A percentile compares a stretch with the other conserved stretches of the same genome.
Conservation (phyloP, 164 flowering plant species). For the Malania oleifera region DNA sequence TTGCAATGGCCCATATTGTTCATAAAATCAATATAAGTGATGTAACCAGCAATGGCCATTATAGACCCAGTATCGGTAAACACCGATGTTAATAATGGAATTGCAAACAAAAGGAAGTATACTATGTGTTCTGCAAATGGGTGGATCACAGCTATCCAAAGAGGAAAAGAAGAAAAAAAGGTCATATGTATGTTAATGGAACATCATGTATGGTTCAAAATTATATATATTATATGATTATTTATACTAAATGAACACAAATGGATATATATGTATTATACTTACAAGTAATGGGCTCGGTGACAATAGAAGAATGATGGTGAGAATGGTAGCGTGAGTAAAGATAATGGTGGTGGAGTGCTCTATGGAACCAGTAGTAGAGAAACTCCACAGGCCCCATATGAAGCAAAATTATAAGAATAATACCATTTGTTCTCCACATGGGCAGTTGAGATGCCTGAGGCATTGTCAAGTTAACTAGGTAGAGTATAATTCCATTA, state of each 20-base stretch:
- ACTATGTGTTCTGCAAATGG: conserved; percentile 36
- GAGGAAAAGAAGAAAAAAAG: too few relatives aligned
- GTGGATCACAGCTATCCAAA: conserved; percentile 38
- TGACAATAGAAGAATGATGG: conserved; percentile 42
- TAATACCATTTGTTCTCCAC: conserved; percentile 28
- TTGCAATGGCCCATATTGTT: conserved; percentile 42
- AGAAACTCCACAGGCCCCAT: conserved; percentile 34
- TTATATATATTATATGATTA: too few relatives aligned
- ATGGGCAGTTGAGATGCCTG: conserved; percentile 14
- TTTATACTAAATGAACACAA: too few relatives aligned
- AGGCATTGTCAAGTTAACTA: not conserved
- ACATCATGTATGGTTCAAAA: too few relatives aligned
- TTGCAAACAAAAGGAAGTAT: conserved; percentile 24
- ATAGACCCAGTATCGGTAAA: conserved; percentile 13
- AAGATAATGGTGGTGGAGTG: conserved; percentile 39
- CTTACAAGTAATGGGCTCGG: conserved; percentile 41
- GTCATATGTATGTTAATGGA: too few relatives aligned
- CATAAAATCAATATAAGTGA: conserved; percentile 34
- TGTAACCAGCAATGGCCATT: conserved; percentile 15
- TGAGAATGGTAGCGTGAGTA: conserved; percentile 45
- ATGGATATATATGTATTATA: too few relatives aligned
- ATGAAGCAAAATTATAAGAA: conserved; percentile 24
- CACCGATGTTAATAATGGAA: conserved; percentile 16
- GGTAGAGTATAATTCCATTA: conserved; percentile 23
- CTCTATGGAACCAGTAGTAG: conserved; percentile 44